A percentile compares a stretch with the other conserved stretches of the same genome.
These are phyloP conservation scores for Otatea glauca DNA, from an alignment of 176 grass and related monocot species.

Conservation along the genomic window DNA sequence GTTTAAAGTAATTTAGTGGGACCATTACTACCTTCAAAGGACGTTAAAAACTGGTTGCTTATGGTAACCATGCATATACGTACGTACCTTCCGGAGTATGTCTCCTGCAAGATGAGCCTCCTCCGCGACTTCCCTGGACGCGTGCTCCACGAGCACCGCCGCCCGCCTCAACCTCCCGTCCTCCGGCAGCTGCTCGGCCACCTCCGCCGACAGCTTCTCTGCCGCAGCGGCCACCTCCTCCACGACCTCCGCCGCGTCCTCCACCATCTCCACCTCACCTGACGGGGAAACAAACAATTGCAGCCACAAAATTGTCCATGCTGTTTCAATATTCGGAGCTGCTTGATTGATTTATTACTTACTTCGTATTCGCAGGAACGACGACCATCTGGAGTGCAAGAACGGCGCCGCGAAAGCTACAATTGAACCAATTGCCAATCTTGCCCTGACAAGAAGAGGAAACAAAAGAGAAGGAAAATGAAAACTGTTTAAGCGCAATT, in stretches of 20 bases:
- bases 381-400: slow-evolving; percentile 55
- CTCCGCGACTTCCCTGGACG: slow-evolving; percentile 57
- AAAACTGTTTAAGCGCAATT: no score
- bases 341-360: slow-evolving; percentile 29
- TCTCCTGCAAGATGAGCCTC: slow-evolving; percentile 64
- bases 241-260: slow-evolving; percentile 53
- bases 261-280: slow-evolving; percentile 68
- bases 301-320: no score
- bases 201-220: slow-evolving; percentile 59
- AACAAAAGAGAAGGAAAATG: not conserved
- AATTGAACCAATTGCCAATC: slow-evolving; percentile 55
- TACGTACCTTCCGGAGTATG: slow-evolving; percentile 67
- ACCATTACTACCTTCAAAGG: no score
- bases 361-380: slow-evolving; percentile 63
- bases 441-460: slow-evolving; percentile 46
- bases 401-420: slow-evolving; percentile 52
- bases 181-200: slow-evolving; percentile 48
- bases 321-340: no score
- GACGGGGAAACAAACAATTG: no score
- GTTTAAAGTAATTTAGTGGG: no score
- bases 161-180: slow-evolving; percentile 49
- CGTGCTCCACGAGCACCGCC: slow-evolving; percentile 53
- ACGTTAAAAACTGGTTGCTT: no score
- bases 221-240: slow-evolving; percentile 57
- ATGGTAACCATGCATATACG: no score